phyloP scores from a whole-genome alignment of 208 protist species.

The Trypanosoma cruzi region DNA sequence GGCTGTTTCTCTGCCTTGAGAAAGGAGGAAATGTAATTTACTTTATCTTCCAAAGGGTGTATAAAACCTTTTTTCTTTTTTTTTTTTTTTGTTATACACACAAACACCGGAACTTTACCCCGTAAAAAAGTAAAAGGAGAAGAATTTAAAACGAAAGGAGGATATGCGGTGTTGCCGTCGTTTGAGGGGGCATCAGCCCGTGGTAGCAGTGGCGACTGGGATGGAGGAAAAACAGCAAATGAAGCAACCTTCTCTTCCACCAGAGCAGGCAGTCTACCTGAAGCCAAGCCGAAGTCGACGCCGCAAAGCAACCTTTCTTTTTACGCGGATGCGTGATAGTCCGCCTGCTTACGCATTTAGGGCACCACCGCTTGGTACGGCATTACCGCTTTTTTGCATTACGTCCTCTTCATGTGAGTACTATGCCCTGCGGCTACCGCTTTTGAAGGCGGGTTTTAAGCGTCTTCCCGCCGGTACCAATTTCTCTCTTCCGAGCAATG shows the following conservation, averaged over 20 bases:
- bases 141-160: not conserved
- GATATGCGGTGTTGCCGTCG: constrained; percentile 4
- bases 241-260: not conserved
- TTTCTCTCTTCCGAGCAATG: constrained; percentile 47
- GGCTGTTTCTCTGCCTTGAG: not conserved
- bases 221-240: not conserved
- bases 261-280: constrained; percentile 58
- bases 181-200: not conserved
- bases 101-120: not conserved
- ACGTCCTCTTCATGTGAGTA: constrained; percentile 92
- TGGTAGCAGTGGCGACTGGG: not conserved
- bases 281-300: constrained; percentile 63
- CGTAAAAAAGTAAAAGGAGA: not conserved
- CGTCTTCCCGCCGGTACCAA: constrained; percentile 37
- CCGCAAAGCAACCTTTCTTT: constrained; percentile 80
- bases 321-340: constrained; percentile 71
- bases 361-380: constrained; percentile 50
- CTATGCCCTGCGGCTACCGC: constrained; percentile 94
- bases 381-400: constrained; percentile 78
- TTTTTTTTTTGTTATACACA: not conserved
- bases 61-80: constrained; percentile 9
- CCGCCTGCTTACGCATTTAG: constrained; percentile 26
- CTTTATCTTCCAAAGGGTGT: not conserved
- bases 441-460: constrained; percentile 85
- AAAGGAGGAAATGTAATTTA: not conserved